phyloP scores from a whole-genome alignment of 1,284 basidiomycete genomes.

The Fereydounia khargensis region DNA sequence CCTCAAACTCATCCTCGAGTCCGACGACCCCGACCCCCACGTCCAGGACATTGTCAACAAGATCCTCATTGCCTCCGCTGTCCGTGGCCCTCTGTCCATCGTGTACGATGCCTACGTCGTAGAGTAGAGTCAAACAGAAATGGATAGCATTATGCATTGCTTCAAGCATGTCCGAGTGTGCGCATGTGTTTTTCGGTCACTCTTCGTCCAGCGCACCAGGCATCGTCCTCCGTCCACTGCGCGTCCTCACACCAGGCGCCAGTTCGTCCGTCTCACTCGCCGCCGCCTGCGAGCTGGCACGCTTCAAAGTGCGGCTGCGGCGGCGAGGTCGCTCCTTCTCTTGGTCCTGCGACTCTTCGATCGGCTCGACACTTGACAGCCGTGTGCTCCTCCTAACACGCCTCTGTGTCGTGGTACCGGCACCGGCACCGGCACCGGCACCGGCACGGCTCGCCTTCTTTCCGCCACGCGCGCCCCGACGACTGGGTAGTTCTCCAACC shows the following conservation, averaged over 20 bases:
- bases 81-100: conserved; percentile 10
- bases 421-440: neutral
- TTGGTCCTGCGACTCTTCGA: neutral
- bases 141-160: too few relatives aligned
- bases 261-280: too few relatives aligned
- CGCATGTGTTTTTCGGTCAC: neutral
- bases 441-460: neutral
- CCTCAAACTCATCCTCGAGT: conserved; percentile 13
- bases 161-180: neutral
- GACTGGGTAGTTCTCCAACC: neutral
- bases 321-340: neutral
- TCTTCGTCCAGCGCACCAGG: neutral
- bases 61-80: conserved; percentile 15
- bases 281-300: neutral
- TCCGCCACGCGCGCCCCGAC: too few relatives aligned
- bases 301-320: neutral
- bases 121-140: too few relatives aligned
- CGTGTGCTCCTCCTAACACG: conserved; percentile 18
- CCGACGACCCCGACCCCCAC: conserved; percentile 13
- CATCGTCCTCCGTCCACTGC: conserved; percentile 5
- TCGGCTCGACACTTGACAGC: conserved; percentile 14
- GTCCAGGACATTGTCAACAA: conserved; percentile 24
- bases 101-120: conserved; percentile 25
- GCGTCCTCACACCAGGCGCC: conserved; percentile 1
- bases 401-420: neutral